Percentiles rank a stretch among this genome's conserved stretches.
phyloP scores from a whole-genome alignment of 352 stramenopile genomes.

The Phytophthora multivora region DNA sequence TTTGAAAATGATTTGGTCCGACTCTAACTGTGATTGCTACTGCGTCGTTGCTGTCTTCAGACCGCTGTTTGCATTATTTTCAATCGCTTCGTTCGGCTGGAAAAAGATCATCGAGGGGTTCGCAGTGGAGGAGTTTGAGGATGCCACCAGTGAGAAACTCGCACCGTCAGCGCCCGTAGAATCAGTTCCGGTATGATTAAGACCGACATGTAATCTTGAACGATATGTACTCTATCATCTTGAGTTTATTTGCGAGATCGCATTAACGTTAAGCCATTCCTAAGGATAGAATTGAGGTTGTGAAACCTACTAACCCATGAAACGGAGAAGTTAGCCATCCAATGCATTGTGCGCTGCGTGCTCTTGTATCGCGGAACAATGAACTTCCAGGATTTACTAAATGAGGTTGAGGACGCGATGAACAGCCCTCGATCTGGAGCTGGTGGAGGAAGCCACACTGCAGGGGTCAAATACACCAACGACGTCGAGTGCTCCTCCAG shows the following conservation, averaged over 20 bases:
- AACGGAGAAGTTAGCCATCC: conserved; percentile 7
- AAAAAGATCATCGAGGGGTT: conserved; percentile 66
- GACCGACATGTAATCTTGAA: conserved; percentile 16
- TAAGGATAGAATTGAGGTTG: conserved; percentile 29
- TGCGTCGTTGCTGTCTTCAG: conserved; percentile 26
- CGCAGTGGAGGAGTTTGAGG: conserved; percentile 40
- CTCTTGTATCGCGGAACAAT: conserved; percentile 31
- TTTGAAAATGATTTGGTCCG: neutral
- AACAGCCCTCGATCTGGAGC: conserved; percentile 32
- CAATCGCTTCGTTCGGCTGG: conserved; percentile 67
- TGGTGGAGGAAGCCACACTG: conserved; percentile 8
- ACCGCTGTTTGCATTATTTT: conserved; percentile 64
- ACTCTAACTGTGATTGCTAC: conserved; percentile 6
- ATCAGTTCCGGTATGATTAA: conserved; percentile 33
- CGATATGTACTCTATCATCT: conserved; percentile 19
- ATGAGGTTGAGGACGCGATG: conserved; percentile 76
- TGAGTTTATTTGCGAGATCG: neutral
- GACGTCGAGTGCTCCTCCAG: neutral
- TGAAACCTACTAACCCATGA: conserved; percentile 18
- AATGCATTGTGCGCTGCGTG: neutral
- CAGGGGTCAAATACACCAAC: conserved; percentile 15
- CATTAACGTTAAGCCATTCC: neutral
- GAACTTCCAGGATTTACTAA: conserved; percentile 74
- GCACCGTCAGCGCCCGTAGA: conserved; percentile 14
- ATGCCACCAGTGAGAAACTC: conserved; percentile 28